phyloP scores from a whole-genome alignment of 1,139 yeast genomes.

The Hyphopichia buzzinii region DNA sequence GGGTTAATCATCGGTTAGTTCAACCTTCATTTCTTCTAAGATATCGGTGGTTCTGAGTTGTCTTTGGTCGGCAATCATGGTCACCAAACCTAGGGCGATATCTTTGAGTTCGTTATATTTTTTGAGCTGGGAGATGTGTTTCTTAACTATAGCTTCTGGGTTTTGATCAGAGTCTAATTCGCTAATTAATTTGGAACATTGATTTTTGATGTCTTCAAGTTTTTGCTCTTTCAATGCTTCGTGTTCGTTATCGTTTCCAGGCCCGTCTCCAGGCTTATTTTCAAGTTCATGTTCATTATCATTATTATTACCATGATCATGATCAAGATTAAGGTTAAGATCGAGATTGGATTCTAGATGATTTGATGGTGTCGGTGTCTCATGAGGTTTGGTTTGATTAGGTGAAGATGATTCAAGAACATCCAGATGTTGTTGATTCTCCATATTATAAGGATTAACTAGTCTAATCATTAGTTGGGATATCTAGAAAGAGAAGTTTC shows the following conservation, averaged over 20 bases:
- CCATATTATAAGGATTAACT: neutral
- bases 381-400: neutral
- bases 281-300: no score
- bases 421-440: constrained; percentile 1
- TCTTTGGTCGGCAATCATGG: constrained; percentile 51
- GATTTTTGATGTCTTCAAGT: constrained; percentile 34
- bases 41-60: constrained; percentile 41
- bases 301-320: no score
- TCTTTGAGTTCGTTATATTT: constrained; percentile 51
- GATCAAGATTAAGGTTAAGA: no score
- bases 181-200: constrained; percentile 33
- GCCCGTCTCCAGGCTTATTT: no score
- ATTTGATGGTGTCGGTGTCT: neutral
- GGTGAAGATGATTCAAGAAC: neutral
- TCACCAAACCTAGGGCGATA: constrained; percentile 47
- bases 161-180: constrained; percentile 31
- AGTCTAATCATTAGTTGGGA: neutral
- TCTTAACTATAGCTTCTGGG: constrained; percentile 37
- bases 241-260: neutral
- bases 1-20: constrained; percentile 15
- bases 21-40: constrained; percentile 32
- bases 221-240: constrained; percentile 20
- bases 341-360: no score
- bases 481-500: neutral
- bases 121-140: constrained; percentile 42